Base-by-base conservation (phyloP, 2,329 filamentous ascomycete genomes). In the Diplocarpon mali region DNA sequence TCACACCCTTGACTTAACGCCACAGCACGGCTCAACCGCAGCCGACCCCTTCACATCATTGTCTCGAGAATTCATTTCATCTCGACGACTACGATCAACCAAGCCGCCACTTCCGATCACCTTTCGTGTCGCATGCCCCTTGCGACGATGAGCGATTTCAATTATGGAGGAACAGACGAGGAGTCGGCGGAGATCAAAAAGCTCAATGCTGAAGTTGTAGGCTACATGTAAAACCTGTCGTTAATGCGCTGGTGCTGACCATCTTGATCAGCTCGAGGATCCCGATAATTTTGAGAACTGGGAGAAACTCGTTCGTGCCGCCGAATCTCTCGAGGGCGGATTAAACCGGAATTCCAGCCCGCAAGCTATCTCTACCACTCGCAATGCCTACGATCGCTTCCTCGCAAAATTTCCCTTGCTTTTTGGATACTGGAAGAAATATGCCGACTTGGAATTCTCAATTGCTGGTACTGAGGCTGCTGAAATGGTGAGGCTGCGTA, bases 351-450 rank as follows among this genome's bases (percentile, higher is more conserved):
- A 98, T 67, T 96, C 92, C 35, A 95, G 85, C 62, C 89, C 92
- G 1, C 85, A 93, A 60, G 86, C 92, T 24, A 88, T 98, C 57
- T 81, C 87, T 15, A 82, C 87, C 10, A 83, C 88, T 45, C 83
- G 92, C 65, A 80, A 85, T 64, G 78, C 85, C 51, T 96, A 94
- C 69, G 89, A 98, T 64, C 79, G 84, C 38, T 93, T 98, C 61
- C 81, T 98, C 16, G 78, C 85, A 49, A 95, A 95, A 62, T 98
- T 95, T 54, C 92, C 92, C 2, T 75, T 96, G 10, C 78, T 96
- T 32, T 98, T 96, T 60, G 92, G 90, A 42, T 98, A 96, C 69
- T 98, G 92, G 92, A 96, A 96, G 71, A 96, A 95, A 64, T 98
- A 96, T 73, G 92, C 92, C 60, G 90, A 96, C 60, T 74, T 94